Base-by-base conservation (phyloP, 192 early-diverging fungal species). In the Thoreauomyces humboldtii region DNA sequence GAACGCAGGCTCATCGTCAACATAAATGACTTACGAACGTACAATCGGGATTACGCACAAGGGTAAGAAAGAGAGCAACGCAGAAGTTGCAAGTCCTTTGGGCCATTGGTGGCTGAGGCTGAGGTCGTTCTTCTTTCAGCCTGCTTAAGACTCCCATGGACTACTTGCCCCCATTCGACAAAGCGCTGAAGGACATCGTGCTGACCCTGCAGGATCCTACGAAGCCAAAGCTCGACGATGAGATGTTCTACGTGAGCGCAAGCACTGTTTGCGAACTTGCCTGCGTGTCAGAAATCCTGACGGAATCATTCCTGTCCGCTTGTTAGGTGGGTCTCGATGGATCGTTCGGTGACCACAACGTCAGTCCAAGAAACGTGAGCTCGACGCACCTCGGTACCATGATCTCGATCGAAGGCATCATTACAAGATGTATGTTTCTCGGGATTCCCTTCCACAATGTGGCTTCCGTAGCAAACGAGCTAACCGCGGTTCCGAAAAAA, bases 401-500 rank as follows among this genome's bases (percentile, higher is more conserved):
- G 50, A 85, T 99, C 33, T 94, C 92, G 54, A 70, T 99, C 24
- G 95, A 99, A 76, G 97, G 93, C 45, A 99, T 99, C 63, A 96
- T 99, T 24, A 98, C 96, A 12, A 87, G 91, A 62, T 99, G 96
- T 87, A 78, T n/a, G n/a, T n/a, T n/a, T n/a, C n/a, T n/a, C n/a
- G n/a, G n/a, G n/a, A n/a, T n/a, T n/a, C n/a, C n/a, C n/a, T n/a
- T n/a, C n/a, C n/a, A n/a, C n/a, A n/a, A n/a, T n/a, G n/a, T n/a
- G n/a, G n/a, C n/a, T n/a, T n/a, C n/a, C n/a, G n/a, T n/a, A n/a
- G n/a, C n/a, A n/a, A n/a, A n/a, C n/a, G n/a, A n/a, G n/a, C n/a
- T n/a, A n/a, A n/a, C n/a, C n/a, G n/a, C n/a, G n/a, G n/a, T n/a
- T n/a, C n/a, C n/a, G n/a, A n/a, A n/a, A 21, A 9, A 42, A 91